These are phyloP conservation scores for Hibiscus mutabilis DNA, from an alignment of 345 rosid genomes.

Conservation along the genomic window DNA sequence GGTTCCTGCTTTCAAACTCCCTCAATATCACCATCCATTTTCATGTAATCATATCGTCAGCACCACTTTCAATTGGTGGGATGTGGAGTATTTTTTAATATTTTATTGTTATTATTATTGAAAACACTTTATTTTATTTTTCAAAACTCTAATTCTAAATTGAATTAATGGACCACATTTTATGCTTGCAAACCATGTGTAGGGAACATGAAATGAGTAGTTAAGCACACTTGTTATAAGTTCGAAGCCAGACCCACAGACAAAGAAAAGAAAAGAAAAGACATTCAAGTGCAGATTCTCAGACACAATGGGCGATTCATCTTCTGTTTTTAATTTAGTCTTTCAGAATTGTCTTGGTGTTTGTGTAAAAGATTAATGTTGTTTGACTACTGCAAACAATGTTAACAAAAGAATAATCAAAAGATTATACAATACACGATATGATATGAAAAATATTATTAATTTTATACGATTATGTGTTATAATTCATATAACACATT, in stretches of 20 bases:
- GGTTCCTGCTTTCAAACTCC: neutral
- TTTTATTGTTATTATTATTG: neutral
- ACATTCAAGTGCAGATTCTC: neutral
- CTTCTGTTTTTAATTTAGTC: too few species aligned
- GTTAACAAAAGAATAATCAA: too few species aligned
- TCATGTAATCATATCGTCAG: constrained; percentile 2
- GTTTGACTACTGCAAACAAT: too few species aligned
- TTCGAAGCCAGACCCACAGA: neutral
- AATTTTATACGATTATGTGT: too few species aligned
- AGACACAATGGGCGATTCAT: too few species aligned
- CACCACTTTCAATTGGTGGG: neutral
- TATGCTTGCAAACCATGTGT: constrained; percentile 8
- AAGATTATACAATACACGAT: too few species aligned
- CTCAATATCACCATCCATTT: neutral
- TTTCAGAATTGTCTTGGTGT: too few species aligned
- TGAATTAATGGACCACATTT: neutral
- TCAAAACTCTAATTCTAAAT: neutral
- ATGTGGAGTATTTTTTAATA: neutral
- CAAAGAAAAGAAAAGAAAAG: neutral
- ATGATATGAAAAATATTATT: too few species aligned
- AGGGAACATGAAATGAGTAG: neutral
- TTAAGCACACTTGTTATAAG: neutral
- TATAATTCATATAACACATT: too few species aligned
- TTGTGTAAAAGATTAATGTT: too few species aligned
- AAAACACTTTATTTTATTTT: neutral